phyloP scores from a whole-genome alignment of 2,329 filamentous ascomycete genomes.

The Massarina eburnea region DNA sequence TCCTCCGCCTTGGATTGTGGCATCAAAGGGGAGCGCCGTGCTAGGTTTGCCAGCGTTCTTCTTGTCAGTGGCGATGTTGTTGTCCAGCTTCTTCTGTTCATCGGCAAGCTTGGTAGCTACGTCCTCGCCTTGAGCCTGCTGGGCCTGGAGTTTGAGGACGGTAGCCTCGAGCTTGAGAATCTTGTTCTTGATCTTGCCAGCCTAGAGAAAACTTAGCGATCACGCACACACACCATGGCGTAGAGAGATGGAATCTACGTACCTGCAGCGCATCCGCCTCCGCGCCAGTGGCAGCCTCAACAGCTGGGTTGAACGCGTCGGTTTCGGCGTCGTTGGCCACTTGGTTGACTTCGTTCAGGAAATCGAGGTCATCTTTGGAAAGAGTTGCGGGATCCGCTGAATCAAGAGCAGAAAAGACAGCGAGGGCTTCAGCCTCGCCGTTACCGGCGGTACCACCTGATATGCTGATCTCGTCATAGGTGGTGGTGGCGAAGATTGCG shows the following conservation, averaged over 20 bases:
- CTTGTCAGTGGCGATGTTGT: constrained; percentile 54
- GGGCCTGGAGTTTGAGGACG: constrained; percentile 54
- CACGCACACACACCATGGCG: background rate
- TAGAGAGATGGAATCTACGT: constrained; percentile 2
- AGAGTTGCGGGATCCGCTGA: constrained; percentile 51
- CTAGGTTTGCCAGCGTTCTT: constrained; percentile 52
- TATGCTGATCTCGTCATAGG: constrained; percentile 50
- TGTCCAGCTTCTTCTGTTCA: constrained; percentile 56
- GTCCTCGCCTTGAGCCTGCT: constrained; percentile 56
- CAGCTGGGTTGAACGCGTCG: constrained; percentile 57
- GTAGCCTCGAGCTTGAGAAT: constrained; percentile 60
- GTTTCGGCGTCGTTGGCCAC: constrained; percentile 59
- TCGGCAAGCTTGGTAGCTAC: constrained; percentile 48
- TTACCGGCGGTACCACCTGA: constrained; percentile 56
- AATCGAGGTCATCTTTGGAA: constrained; percentile 51
- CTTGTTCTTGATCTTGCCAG: constrained; percentile 64
- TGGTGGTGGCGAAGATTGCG: constrained; percentile 30
- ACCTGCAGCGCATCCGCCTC: constrained; percentile 48
- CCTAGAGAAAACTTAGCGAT: background rate
- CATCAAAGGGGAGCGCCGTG: constrained; percentile 31
- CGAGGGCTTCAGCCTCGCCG: constrained; percentile 56
- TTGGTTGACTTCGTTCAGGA: constrained; percentile 56
- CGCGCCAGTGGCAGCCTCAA: constrained; percentile 49
- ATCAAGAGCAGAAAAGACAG: constrained; percentile 57
- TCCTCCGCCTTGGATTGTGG: constrained; percentile 21